Percentiles rank a stretch among this genome's conserved stretches.
Evolutionary conservation across 2,329 filamentous ascomycete genomes (phyloP).

Genomic region (Thelonectria discophora): DNA sequence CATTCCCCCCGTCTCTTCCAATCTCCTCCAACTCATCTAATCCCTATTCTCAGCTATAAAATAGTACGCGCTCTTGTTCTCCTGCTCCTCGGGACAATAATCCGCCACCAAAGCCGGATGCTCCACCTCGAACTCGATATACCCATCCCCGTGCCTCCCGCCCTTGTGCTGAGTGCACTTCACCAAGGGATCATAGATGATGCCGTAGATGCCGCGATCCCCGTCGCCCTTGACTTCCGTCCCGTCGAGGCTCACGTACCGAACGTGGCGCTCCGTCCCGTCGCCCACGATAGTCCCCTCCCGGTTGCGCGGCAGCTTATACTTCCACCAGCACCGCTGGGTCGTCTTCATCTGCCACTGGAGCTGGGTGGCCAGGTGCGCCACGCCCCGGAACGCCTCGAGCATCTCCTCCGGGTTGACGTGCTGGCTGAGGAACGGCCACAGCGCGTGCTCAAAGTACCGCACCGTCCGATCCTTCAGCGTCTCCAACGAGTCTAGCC

Average conservation of each 20-base stretch:
- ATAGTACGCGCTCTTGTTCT: not conserved
- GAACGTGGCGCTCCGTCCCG: not conserved
- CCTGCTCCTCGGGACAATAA: not conserved
- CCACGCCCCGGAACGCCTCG: not conserved
- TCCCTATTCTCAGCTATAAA: not conserved
- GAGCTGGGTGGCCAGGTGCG: not conserved
- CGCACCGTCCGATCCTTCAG: not conserved
- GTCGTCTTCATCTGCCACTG: not conserved
- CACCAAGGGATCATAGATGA: not conserved
- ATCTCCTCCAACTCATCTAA: not conserved
- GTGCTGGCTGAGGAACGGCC: not conserved
- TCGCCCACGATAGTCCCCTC: slow-evolving; percentile 5
- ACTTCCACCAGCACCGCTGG: not conserved
- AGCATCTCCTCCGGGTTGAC: not conserved
- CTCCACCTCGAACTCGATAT: not conserved
- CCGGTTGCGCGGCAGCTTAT: slow-evolving; percentile 6
- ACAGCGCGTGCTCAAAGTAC: not conserved
- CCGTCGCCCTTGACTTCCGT: not conserved
- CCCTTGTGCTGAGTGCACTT: not conserved
- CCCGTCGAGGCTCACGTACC: slow-evolving; percentile 6
- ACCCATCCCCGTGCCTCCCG: too few relatives aligned
- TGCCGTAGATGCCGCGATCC: not conserved
- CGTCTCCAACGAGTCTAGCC: not conserved
- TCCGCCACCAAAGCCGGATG: slow-evolving; percentile 1
- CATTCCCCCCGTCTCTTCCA: not conserved